Percentiles rank a stretch among this genome's conserved stretches.
phyloP scores from a whole-genome alignment of 495 filamentous ascomycete genomes.

The Trichocladium uniseriatum region DNA sequence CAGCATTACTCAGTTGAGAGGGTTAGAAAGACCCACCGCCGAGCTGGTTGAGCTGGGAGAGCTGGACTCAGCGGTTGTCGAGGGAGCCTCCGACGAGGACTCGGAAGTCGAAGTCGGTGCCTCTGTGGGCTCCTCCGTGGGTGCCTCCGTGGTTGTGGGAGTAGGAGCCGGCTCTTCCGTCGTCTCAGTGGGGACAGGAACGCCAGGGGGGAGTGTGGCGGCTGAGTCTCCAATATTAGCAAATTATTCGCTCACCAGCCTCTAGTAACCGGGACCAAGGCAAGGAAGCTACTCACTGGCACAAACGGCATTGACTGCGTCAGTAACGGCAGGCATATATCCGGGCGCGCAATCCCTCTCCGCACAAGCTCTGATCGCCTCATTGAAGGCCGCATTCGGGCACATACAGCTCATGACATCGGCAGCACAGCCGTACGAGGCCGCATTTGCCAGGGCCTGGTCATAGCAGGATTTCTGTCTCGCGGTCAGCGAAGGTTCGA shows the following conservation, averaged over 20 bases:
- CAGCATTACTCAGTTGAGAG: not conserved
- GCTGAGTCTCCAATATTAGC: slow-evolving; percentile 8
- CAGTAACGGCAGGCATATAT: slow-evolving; percentile 8
- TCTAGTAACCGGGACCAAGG: not conserved
- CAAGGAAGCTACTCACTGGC: slow-evolving; percentile 24
- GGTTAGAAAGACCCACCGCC: not conserved
- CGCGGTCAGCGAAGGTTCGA: slow-evolving; percentile 10
- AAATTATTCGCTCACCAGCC: not conserved
- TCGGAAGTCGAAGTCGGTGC: not conserved
- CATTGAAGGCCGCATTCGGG: slow-evolving; percentile 11
- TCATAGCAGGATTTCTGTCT: slow-evolving; percentile 19
- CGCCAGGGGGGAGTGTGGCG: slow-evolving; percentile 6
- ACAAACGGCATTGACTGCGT: slow-evolving; percentile 20
- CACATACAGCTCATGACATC: slow-evolving; percentile 23
- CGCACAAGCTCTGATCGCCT: slow-evolving; percentile 16
- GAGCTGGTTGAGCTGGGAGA: not conserved
- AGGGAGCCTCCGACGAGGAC: not conserved
- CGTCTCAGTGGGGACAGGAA: not conserved
- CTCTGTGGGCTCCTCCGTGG: not conserved
- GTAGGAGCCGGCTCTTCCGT: slow-evolving; percentile 5
- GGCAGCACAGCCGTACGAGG: slow-evolving; percentile 12
- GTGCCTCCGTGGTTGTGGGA: slow-evolving; percentile 4
- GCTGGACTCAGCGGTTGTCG: not conserved
- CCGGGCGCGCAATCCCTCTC: slow-evolving; percentile 14
- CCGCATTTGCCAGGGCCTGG: slow-evolving; percentile 3